These are phyloP conservation scores for Exobasidium rhododendri DNA, from an alignment of 1,284 basidiomycete genomes.

Conservation along the genomic window DNA sequence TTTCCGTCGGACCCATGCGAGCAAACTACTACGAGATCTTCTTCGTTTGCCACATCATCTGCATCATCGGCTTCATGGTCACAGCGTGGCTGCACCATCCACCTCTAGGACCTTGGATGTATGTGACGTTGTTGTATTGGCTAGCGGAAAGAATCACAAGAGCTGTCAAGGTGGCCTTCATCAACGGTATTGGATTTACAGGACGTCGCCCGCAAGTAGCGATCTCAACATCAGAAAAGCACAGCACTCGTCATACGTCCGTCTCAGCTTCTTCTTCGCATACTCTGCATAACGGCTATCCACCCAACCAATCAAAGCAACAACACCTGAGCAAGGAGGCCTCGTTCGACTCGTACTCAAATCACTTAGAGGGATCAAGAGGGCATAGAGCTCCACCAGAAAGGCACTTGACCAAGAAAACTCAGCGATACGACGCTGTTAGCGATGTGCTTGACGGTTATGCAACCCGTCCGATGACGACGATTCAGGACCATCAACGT, in stretches of 20 bases:
- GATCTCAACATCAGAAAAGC: slow-evolving; percentile 12
- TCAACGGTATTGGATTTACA: slow-evolving; percentile 61
- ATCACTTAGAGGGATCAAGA: background rate
- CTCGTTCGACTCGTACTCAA: background rate
- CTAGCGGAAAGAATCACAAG: slow-evolving; percentile 60
- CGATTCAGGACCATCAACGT: background rate
- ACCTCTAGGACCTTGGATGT: slow-evolving; percentile 62
- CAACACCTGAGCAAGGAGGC: background rate
- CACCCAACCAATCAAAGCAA: background rate
- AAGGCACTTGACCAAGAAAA: slow-evolving; percentile 6
- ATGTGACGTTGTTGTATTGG: slow-evolving; percentile 67
- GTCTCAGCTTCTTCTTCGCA: background rate
- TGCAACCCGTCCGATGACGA: slow-evolving; percentile 3
- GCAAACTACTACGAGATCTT: slow-evolving; percentile 72
- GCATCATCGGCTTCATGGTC: slow-evolving; percentile 49
- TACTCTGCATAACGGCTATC: background rate
- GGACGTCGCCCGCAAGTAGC: slow-evolving; percentile 41
- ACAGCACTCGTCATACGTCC: background rate
- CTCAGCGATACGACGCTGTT: slow-evolving; percentile 34
- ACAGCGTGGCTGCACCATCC: slow-evolving; percentile 56
- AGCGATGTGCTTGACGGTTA: slow-evolving; percentile 37
- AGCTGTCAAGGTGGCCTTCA: slow-evolving; percentile 63
- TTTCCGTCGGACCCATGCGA: slow-evolving; percentile 67
- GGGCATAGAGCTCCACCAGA: background rate
- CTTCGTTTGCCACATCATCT: slow-evolving; percentile 68